Base-by-base conservation (phyloP, 257 asterid genomes). In the Nicotiana knightiana region DNA sequence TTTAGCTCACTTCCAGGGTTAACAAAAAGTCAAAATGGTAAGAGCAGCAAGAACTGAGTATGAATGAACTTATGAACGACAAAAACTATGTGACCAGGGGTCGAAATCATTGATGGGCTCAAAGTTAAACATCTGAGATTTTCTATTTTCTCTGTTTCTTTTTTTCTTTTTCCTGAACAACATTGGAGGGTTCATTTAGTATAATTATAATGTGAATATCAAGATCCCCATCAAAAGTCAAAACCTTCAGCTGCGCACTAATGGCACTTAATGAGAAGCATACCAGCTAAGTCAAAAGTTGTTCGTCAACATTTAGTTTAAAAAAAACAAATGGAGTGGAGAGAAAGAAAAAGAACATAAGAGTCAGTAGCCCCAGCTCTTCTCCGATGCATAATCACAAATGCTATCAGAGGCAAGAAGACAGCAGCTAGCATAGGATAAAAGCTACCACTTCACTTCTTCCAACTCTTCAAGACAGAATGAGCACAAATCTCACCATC, bases 401-500 rank as follows among this genome's bases (percentile, higher is more conserved):
- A 89, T 1, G 88, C 97, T 59, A 87, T 83, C 26, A 93, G 84
- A 89, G 90, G 77, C 88, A 94, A 35, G 82, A 92, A 86, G 33
- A 89, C 84, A 1, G 86, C 94, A 84, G 91, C 97, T 39, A 92
- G 79, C 79, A 88, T 28, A 33, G 94, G 91, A 76, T 90, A 51
- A 63, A 91, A 46, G 1, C 87, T 89, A 17, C 17, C 59, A 43
- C 84, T 87, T 81, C 83, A 90, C 58, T 73, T 89, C 84, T 87
- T 89, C 97, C 96, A 93, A 75, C 86, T 88, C 86, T 86, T 91
- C 94, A 90, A 86, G 37, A 86, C 86, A 16, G 73, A 89, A 77
- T 85, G 91, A 1, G 85, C 90, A 57, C 96, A 93, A 18, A 92
- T 84, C 65, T 88, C 89, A 8, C 97, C 97, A 55, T 83, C 89